Conservation (phyloP, 2,329 filamentous ascomycete species). For the Sclerotinia trifoliorum region DNA sequence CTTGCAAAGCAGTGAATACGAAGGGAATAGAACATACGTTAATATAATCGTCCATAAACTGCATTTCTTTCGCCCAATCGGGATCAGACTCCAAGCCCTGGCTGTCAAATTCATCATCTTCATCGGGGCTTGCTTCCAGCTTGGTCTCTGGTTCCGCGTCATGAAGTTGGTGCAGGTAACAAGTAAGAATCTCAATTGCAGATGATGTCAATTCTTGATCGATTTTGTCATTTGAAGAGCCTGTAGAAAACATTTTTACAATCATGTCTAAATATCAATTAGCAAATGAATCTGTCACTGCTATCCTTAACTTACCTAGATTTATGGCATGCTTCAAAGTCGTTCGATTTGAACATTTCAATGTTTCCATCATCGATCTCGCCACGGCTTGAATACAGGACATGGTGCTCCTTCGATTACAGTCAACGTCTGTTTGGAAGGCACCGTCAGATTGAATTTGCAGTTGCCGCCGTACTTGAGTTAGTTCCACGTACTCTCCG, state of each 20-base stretch:
- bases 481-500: conserved; percentile 50
- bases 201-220: conserved; percentile 16
- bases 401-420: conserved; percentile 31
- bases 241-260: conserved; percentile 18
- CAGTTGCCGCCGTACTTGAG: conserved; percentile 26
- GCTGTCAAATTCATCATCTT: conserved; percentile 33
- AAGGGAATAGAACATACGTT: conserved; percentile 25
- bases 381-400: conserved; percentile 27
- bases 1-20: not conserved
- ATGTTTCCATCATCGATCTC: conserved; percentile 25
- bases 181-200: conserved; percentile 11
- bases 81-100: conserved; percentile 30
- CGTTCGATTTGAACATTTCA: conserved; percentile 27
- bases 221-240: conserved; percentile 18
- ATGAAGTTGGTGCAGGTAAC: not conserved
- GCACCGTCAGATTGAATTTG: conserved; percentile 22
- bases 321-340: conserved; percentile 31
- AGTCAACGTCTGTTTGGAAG: conserved; percentile 24
- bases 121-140: conserved; percentile 27
- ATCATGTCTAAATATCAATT: conserved; percentile 20
- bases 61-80: conserved; percentile 27
- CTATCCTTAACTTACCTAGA: conserved; percentile 26
- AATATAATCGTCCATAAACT: conserved; percentile 32
- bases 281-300: not conserved
- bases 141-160: not conserved